Conservation (phyloP, 1,284 basidiomycete genomes). For the Wallemia mellicola region DNA sequence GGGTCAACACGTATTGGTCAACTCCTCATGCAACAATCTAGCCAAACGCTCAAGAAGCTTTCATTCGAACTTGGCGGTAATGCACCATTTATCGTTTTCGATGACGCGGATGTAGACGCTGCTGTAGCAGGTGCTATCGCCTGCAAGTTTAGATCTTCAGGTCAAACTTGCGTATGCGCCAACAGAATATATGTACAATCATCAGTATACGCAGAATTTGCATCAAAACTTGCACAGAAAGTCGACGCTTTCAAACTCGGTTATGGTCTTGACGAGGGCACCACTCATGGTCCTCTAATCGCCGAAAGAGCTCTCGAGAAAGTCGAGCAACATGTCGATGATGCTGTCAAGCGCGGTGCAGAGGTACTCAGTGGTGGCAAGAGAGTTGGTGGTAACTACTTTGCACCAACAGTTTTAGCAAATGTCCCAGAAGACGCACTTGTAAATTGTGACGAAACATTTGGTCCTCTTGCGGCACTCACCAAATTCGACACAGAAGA, state of each 20-base stretch:
- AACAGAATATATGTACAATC: conserved; percentile 68
- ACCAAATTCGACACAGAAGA: conserved; percentile 72
- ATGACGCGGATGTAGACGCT: conserved; percentile 74
- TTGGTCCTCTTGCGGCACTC: conserved; percentile 41
- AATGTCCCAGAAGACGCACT: conserved; percentile 42
- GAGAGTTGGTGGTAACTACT: conserved; percentile 33
- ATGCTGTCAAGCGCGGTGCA: conserved; percentile 54
- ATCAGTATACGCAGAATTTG: conserved; percentile 55
- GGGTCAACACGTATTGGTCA: conserved; percentile 60
- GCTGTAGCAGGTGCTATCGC: conserved; percentile 60
- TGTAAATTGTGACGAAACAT: conserved; percentile 51
- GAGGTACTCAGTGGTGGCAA: conserved; percentile 65
- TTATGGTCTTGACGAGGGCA: conserved; percentile 48
- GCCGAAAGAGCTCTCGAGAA: conserved; percentile 62
- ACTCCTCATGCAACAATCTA: conserved; percentile 39
- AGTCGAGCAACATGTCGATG: conserved; percentile 56
- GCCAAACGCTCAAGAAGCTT: conserved; percentile 14
- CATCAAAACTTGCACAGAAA: conserved; percentile 43
- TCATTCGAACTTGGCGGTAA: conserved; percentile 57
- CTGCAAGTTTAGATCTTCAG: conserved; percentile 73
- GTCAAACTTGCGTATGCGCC: conserved; percentile 69
- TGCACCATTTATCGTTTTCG: conserved; percentile 82
- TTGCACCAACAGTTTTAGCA: conserved; percentile 59
- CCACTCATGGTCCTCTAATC: conserved; percentile 81
- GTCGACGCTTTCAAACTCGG: conserved; percentile 78